phyloP scores from a whole-genome alignment of 441 rosid genomes.

The Euphorbia celastroides region DNA sequence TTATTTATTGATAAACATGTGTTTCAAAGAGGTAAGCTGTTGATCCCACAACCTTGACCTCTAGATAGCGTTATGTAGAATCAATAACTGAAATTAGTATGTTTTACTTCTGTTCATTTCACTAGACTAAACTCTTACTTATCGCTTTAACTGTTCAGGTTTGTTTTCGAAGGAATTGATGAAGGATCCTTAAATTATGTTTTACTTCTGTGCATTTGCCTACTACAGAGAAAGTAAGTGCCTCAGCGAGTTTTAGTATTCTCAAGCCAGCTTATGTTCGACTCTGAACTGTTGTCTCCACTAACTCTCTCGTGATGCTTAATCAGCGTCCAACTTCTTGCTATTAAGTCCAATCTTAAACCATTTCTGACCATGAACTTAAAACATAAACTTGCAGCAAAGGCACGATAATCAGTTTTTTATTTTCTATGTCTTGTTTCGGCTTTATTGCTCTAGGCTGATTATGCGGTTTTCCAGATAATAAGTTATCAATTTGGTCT shows the following conservation, averaged over 20 bases:
- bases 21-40: too few species aligned
- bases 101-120: too few species aligned
- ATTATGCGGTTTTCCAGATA: too few species aligned
- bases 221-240: conserved; percentile 39
- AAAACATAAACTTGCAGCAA: neutral
- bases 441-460: neutral
- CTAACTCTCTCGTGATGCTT: neutral
- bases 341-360: neutral
- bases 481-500: neutral
- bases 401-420: neutral
- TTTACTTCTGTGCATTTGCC: conserved; percentile 41
- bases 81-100: too few species aligned
- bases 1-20: too few species aligned
- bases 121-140: too few species aligned
- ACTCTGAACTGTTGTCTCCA: neutral
- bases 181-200: conserved; percentile 42
- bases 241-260: neutral
- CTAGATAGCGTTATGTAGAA: too few species aligned
- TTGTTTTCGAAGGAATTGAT: conserved; percentile 50
- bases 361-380: neutral
- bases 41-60: too few species aligned
- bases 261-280: neutral
- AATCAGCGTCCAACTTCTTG: neutral
- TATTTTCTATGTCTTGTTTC: neutral
- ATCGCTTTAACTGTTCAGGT: conserved; percentile 33